phyloP scores from a whole-genome alignment of 495 filamentous ascomycete genomes.

The Letharia lupina region DNA sequence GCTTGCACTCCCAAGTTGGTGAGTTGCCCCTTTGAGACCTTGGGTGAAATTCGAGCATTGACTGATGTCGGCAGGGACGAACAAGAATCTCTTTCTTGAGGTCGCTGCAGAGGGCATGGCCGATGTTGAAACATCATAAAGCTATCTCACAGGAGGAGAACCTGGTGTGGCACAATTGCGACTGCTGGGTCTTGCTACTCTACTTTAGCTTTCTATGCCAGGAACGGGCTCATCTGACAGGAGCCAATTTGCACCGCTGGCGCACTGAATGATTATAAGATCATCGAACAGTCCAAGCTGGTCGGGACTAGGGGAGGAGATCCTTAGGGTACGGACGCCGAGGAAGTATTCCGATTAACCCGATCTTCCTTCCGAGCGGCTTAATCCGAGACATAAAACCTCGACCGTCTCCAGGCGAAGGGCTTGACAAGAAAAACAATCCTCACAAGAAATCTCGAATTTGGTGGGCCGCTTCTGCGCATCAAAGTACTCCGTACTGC shows the following conservation, averaged over 20 bases:
- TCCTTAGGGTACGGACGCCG: too few species aligned
- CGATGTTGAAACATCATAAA: not conserved
- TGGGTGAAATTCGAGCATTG: not conserved
- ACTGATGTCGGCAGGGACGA: not conserved
- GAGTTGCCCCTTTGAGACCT: not conserved
- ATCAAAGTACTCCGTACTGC: not conserved
- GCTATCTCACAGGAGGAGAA: not conserved
- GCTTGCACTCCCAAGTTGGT: too few species aligned
- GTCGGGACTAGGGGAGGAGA: too few species aligned
- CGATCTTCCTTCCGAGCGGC: not conserved
- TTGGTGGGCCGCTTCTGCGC: not conserved
- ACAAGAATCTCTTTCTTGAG: not conserved
- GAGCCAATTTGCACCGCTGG: too few species aligned
- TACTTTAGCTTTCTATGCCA: not conserved
- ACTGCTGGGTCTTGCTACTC: not conserved
- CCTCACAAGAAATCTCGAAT: too few species aligned
- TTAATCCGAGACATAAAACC: too few species aligned
- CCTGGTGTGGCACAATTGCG: not conserved
- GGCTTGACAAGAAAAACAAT: too few species aligned
- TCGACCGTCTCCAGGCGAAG: too few species aligned
- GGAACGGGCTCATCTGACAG: too few species aligned
- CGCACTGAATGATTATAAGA: not conserved
- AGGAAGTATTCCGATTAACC: too few species aligned
- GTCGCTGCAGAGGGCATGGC: not conserved
- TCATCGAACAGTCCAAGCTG: not conserved